Evolutionary conservation across 2,329 filamentous ascomycete genomes (phyloP).

Genomic region (Thermochaetoides dissita): DNA sequence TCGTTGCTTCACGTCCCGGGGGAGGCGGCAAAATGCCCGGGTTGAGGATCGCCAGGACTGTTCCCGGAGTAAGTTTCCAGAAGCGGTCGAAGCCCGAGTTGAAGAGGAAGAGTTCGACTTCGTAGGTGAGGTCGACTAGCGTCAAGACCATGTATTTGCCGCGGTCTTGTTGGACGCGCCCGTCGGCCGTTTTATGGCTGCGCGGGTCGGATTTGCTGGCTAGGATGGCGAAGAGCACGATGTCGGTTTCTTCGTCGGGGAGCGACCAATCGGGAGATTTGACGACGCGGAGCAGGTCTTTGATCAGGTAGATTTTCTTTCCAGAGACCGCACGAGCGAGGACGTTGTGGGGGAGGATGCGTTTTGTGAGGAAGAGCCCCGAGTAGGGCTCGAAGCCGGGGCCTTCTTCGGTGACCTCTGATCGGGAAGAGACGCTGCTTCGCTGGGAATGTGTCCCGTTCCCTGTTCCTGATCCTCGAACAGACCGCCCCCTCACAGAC

Average conservation of each 20-base stretch:
- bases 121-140: slow-evolving; percentile 77
- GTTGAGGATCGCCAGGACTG: slow-evolving; percentile 81
- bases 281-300: slow-evolving; percentile 66
- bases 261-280: slow-evolving; percentile 72
- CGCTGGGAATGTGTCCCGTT: slow-evolving; percentile 12
- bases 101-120: slow-evolving; percentile 85
- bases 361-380: slow-evolving; percentile 65
- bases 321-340: slow-evolving; percentile 64
- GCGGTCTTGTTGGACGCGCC: slow-evolving; percentile 37
- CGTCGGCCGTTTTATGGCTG: slow-evolving; percentile 34
- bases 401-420: slow-evolving; percentile 13
- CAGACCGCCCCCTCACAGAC: slow-evolving; percentile 17
- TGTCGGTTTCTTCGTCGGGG: slow-evolving; percentile 72
- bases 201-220: slow-evolving; percentile 78
- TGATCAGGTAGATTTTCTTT: slow-evolving; percentile 65
- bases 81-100: slow-evolving; percentile 80
- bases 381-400: slow-evolving; percentile 73
- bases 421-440: slow-evolving; percentile 1
- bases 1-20: slow-evolving; percentile 58
- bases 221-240: slow-evolving; percentile 77
- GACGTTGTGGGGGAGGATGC: slow-evolving; percentile 68
- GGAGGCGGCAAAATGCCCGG: slow-evolving; percentile 82
- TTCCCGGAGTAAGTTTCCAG: slow-evolving; percentile 89
- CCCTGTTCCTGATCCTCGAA: slow-evolving; percentile 9
- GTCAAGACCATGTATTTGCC: slow-evolving; percentile 90